A percentile compares a stretch with the other conserved stretches of the same genome.
Conservation (phyloP, 2,329 filamentous ascomycete species). For the Fusarium irregulare region DNA sequence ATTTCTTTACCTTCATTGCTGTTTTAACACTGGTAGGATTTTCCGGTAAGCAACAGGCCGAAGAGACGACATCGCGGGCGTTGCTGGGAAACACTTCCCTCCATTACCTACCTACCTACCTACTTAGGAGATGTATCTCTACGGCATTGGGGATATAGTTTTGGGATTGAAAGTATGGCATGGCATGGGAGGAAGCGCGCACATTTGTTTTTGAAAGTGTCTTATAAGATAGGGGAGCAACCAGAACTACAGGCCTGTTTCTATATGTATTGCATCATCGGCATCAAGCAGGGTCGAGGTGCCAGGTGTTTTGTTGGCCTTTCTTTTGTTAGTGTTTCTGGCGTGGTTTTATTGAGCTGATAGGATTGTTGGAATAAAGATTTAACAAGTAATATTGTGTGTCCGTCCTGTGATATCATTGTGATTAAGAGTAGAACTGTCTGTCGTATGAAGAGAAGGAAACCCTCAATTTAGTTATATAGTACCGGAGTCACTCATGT, state of each 20-base stretch:
- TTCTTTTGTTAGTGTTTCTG: constrained; percentile 45
- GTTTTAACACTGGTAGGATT: constrained; percentile 40
- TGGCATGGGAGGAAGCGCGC: constrained; percentile 43
- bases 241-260: constrained; percentile 34
- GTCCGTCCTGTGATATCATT: neutral
- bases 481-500: neutral
- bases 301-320: constrained; percentile 38
- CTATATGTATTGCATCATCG: constrained; percentile 39
- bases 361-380: constrained; percentile 43
- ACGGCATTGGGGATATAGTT: constrained; percentile 31
- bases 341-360: constrained; percentile 45
- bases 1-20: constrained; percentile 40
- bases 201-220: constrained; percentile 41
- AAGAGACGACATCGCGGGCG: constrained; percentile 31
- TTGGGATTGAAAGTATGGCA: constrained; percentile 37
- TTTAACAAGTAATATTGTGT: constrained; percentile 31
- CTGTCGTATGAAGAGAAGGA: neutral
- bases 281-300: constrained; percentile 30
- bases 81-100: constrained; percentile 40
- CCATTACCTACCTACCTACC: constrained; percentile 20
- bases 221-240: constrained; percentile 41
- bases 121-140: constrained; percentile 34
- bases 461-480: neutral
- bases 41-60: constrained; percentile 36
- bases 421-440: neutral